Base-by-base conservation (phyloP, 2,329 filamentous ascomycete genomes). In the Diplodia scrobiculata region DNA sequence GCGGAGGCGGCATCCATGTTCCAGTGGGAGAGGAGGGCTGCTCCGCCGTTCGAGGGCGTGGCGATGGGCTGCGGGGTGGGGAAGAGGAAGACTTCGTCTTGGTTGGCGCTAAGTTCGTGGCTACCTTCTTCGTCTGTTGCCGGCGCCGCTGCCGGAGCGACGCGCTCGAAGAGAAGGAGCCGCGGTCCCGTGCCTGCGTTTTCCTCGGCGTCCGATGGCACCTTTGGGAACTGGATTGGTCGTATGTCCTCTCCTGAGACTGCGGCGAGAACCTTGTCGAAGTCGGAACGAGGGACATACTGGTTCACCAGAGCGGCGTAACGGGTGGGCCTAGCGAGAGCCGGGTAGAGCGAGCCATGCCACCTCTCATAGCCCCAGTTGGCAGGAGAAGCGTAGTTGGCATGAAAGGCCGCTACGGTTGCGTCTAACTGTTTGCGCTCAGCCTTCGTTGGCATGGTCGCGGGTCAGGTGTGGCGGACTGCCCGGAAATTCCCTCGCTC, bases 251-350 rank as follows among this genome's bases (percentile, higher is more conserved):
- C 29, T 11, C 10, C n/a, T 6, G 59, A 38, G 7, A 51, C 25
- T 1, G 45, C 13, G 4, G 50, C 5, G n/a, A 63, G 29, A 1
- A 51, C 47, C 59, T 52, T 63, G 29, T 52, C 47, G 21, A 63
- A 14, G 5, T 63, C 59, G 11, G 29, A 25, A 47, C 21, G 58
- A 41, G 25, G 67, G 60, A 70, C 69, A 59, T 73, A 74, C 27
- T 70, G 70, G 48, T 75, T 75, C 27, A 73, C 68, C 10, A 75
- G 67, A 21, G 68, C 71, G 27, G 71, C 70, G 48, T 74, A 71
- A 59, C 73, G 67, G 1, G 71, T 71, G 1, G 69, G 67, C 32
- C 67, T 53, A 10, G 69, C 64, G 7, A 75, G 66, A 10, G 73
- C 71, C 38, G 70, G 70, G 27, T 72, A 70, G 27, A 75, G 67